Percentiles rank a stretch among this genome's conserved stretches.
Evolutionary conservation across 306 rosid genomes (phyloP).

Genomic region (Clitoria ternatea): DNA sequence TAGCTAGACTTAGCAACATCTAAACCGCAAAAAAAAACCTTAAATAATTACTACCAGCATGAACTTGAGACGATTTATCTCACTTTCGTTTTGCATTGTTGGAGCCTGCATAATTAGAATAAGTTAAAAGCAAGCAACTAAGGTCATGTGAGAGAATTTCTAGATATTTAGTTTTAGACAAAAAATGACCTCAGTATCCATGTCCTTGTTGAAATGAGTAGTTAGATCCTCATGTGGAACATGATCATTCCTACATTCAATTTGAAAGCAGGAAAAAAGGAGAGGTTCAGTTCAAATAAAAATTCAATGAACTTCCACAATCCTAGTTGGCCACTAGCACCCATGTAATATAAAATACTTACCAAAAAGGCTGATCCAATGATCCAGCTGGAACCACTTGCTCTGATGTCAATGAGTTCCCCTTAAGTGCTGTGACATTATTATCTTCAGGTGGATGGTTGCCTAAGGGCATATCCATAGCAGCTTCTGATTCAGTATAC

Average conservation of each 20-base stretch:
- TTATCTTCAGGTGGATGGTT: slow-evolving; percentile 23
- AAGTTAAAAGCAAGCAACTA: slow-evolving; percentile 23
- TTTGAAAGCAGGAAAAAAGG: slow-evolving; percentile 13
- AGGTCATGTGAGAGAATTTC: slow-evolving; percentile 17
- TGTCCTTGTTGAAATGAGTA: slow-evolving; percentile 32
- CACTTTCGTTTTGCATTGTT: slow-evolving; percentile 47
- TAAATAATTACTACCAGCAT: slow-evolving; percentile 65
- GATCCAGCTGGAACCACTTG: slow-evolving; percentile 29
- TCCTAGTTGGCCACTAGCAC: slow-evolving; percentile 1
- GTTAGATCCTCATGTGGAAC: slow-evolving; percentile 37
- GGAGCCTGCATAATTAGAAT: slow-evolving; percentile 45
- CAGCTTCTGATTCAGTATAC: slow-evolving; percentile 27
- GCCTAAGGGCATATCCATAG: slow-evolving; percentile 28
- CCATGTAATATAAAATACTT: slow-evolving; percentile 21
- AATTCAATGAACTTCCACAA: slow-evolving; percentile 1
- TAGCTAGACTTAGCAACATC: background rate
- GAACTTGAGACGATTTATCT: slow-evolving; percentile 62
- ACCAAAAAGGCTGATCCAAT: slow-evolving; percentile 40
- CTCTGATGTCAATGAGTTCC: slow-evolving; percentile 33
- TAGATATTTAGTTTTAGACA: background rate
- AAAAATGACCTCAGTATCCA: slow-evolving; percentile 53
- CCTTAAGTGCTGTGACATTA: slow-evolving; percentile 22
- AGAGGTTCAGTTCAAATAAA: slow-evolving; percentile 19
- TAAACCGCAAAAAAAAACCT: slow-evolving; percentile 12
- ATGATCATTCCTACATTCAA: slow-evolving; percentile 46